Evolutionary conservation across 371 early-diverging fungal genomes (phyloP).

Genomic region (Mortierella sp.): DNA sequence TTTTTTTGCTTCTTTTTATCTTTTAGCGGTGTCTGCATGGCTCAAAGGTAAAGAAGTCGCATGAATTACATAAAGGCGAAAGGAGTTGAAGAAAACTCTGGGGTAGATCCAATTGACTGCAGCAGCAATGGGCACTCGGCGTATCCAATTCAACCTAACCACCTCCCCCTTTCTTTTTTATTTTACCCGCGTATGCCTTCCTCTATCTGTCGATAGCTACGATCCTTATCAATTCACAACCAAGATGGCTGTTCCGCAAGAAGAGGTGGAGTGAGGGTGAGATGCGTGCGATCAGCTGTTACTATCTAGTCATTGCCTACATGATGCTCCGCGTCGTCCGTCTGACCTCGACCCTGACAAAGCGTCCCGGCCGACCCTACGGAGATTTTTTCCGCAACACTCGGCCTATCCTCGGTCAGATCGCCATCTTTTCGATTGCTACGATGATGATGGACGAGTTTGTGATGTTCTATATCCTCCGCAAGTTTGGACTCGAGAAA

Average conservation of each 20-base stretch:
- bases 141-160: neutral
- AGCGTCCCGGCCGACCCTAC: slow-evolving; percentile 53
- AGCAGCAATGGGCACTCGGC: neutral
- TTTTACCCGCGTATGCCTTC: neutral
- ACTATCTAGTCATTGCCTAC: slow-evolving; percentile 55
- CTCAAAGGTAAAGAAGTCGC: slow-evolving; percentile 37
- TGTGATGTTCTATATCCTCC: slow-evolving; percentile 58
- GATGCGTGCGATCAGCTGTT: slow-evolving; percentile 57
- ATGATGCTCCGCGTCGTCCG: slow-evolving; percentile 56
- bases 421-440: slow-evolving; percentile 41
- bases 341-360: slow-evolving; percentile 44
- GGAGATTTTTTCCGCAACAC: slow-evolving; percentile 55
- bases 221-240: slow-evolving; percentile 56
- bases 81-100: neutral
- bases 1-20: neutral
- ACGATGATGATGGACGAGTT: slow-evolving; percentile 54
- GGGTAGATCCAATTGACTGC: neutral
- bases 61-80: neutral
- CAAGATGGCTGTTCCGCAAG: slow-evolving; percentile 58
- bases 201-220: slow-evolving; percentile 27
- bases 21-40: slow-evolving; percentile 53
- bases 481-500: slow-evolving; percentile 58
- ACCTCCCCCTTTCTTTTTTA: neutral
- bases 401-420: slow-evolving; percentile 45
- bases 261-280: slow-evolving; percentile 56